Base-by-base conservation (phyloP, 169 alveolate species). In the Cryptosporidium bovis region DNA sequence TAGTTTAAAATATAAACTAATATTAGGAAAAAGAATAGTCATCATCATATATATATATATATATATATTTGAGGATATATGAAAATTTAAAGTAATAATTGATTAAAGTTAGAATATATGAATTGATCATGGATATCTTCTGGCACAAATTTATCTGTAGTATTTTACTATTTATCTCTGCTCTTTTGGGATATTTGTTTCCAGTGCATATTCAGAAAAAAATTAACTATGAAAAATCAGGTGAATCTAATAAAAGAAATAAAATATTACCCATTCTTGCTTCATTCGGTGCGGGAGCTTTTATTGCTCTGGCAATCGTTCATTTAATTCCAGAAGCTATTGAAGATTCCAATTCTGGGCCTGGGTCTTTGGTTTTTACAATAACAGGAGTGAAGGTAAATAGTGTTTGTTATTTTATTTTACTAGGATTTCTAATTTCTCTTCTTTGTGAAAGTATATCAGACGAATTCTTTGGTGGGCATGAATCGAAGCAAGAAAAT, bases 241-340 rank as follows among this genome's bases (percentile, higher is more conserved):
- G 64, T n/a, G 51, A 36, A 20, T 40, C 34, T 58, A 60, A n/a
- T 4, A 34, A 51, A 13, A 29, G 16, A 13, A 60, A 53, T 40
- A 36, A 60, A 20, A 29, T 62, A 24, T 53, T 77, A 56, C 65
- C 69, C 7, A 60, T 36, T 44, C 8, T 77, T 36, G 46, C 51
- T 2, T 68, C 87, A 20, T 77, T 77, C 50, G 87, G 87, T 40
- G 87, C 77, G 56, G 87, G 87, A 3, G 87, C 87, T 46, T 77
- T 77, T 60, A 60, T 77, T 77, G 87, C 87, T 33, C 64, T 77
- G n/a, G 69, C 87, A 6, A 34, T 77, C 1, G 87, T 77, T 20
- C 87, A 77, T 62, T 62, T 77, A 8, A 77, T 77, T 40, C 87
- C 87, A 13, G 87, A 77, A 40, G 87, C 87, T 24, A 69, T 69